Base-by-base conservation (phyloP, 2,329 filamentous ascomycete genomes). In the Fusarium mundagurra region DNA sequence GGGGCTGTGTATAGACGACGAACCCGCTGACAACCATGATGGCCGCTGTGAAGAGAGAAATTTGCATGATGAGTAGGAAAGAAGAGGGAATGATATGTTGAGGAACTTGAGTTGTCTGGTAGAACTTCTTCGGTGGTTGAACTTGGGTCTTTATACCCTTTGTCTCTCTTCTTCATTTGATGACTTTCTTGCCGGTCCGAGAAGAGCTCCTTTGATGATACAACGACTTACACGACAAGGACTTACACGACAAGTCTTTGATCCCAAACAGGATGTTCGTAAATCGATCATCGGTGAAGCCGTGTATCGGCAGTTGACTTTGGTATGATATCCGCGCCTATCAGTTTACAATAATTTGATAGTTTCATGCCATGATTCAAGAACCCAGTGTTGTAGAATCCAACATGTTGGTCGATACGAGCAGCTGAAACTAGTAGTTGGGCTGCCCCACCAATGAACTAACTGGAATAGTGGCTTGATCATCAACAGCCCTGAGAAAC, bases 91-190 rank as follows among this genome's bases (percentile, higher is more conserved):
- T 33, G 5, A 14, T 50, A 14, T 5, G 2, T 33, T 33, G 47
- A 33, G 29, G 3, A 51, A 18, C 1, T 33, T 14, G 29, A 11
- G 1, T 18, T 50, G 22, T 3, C 7, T 6, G 3, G 16, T 5
- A 8, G 3, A 13, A 6, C 9, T n/a, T n/a, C 11, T 50, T 14
- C 3, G 8, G 8, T 7, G 13, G 2, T 7, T 18, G 11, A 18
- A 9, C 22, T 13, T 13, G 11, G 16, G 12, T 33, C 29, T 51
- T 51, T 51, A 51, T 33, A 33, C 16, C 31, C 3, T 14, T 51
- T 8, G 11, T 8, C 11, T 24, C 16, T 13, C 9, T 5, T 13
- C 22, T 51, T 24, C 3, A 18, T 33, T 18, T 5, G 5, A 7
- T 18, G 3, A 33, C 1, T 33, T 18, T n/a, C 29, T 33, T 51